Base-by-base conservation (phyloP, 2,329 filamentous ascomycete species). In the Trichophyton schoenleinii region DNA sequence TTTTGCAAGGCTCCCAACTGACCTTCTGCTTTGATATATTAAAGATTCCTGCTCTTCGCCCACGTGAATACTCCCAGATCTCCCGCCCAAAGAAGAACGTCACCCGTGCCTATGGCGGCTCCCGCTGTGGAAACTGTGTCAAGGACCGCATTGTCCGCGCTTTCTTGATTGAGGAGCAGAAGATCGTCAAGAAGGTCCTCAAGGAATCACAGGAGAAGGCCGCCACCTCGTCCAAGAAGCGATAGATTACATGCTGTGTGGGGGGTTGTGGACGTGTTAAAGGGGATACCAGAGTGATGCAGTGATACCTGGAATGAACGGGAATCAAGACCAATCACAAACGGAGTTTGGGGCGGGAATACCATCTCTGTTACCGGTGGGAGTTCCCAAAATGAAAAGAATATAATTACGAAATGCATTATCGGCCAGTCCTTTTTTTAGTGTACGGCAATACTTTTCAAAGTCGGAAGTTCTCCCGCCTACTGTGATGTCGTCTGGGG, bases 171-270 rank as follows among this genome's bases (percentile, higher is more conserved):
- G 95, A 99, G 84, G 94, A 99, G 87, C 94, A 99, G 85, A 99
- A 99, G 89, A 97, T 99, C 73, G 94, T 99, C 81, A 99, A 99
- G 91, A 99, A 99, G 89, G 94, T 99, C 74, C 86, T 97, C 78
- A 96, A 96, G 88, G 92, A 97, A 85, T 85, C 83, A 67, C 89
- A 95, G 82, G 88, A 89, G 83, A 88, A 76, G 73, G 71, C 73
- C 66, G 67, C 70, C 60, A 61, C 62, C 59, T 63, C 65, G 11
- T 58, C 65, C 34, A 73, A 71, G 68, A 76, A 77, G 74, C 74
- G 74, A 70, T 77, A 76, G 75, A 70, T 64, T 62, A 67, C n/a
- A n/a, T 48, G 18, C 13, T 13, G 4, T 44, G 4, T 44, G 41
- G 31, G 41, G 57, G 28, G 25, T 38, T 28, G 57, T 48, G 57